These are phyloP conservation scores for Asterella californica DNA, from an alignment of 225 moss, liverwort and hornwort genomes.

Conservation along the genomic window DNA sequence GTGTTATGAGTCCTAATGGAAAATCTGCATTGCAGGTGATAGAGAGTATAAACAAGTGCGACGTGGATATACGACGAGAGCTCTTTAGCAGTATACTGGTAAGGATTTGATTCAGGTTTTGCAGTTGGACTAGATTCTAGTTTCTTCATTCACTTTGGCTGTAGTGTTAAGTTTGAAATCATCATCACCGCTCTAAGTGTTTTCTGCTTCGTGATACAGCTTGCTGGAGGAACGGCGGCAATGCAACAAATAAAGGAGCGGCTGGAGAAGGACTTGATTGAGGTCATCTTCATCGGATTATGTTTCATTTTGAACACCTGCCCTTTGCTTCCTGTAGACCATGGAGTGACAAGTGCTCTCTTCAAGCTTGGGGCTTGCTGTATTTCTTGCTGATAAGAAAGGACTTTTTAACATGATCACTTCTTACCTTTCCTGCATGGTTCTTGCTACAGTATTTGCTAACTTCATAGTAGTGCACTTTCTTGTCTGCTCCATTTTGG, in stretches of 20 bases:
- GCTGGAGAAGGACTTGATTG: conserved; percentile 81
- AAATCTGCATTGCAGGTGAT: conserved; percentile 50
- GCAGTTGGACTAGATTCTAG: not conserved
- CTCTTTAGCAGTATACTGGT: conserved; percentile 88
- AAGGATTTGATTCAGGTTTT: not conserved
- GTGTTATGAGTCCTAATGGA: not conserved
- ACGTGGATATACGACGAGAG: conserved; percentile 83
- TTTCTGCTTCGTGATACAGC: conserved; percentile 37
- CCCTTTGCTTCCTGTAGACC: not conserved
- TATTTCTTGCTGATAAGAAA: not conserved
- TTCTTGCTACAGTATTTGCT: no score
- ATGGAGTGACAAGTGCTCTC: not conserved
- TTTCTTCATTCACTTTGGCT: not conserved
- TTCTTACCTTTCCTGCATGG: no score
- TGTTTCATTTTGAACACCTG: not conserved
- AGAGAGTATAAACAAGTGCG: conserved; percentile 96
- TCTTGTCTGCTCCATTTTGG: not conserved
- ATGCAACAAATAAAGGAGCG: conserved; percentile 97
- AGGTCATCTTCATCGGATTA: conserved; percentile 36
- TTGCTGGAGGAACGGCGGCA: conserved; percentile 80
- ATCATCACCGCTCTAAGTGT: not conserved
- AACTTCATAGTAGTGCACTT: not conserved
- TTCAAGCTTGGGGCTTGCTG: not conserved
- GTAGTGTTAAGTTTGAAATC: not conserved
- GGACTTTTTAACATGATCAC: not conserved